Evolutionary conservation across 371 early-diverging fungal genomes (phyloP).

Genomic region (Fennellomyces sp.): DNA sequence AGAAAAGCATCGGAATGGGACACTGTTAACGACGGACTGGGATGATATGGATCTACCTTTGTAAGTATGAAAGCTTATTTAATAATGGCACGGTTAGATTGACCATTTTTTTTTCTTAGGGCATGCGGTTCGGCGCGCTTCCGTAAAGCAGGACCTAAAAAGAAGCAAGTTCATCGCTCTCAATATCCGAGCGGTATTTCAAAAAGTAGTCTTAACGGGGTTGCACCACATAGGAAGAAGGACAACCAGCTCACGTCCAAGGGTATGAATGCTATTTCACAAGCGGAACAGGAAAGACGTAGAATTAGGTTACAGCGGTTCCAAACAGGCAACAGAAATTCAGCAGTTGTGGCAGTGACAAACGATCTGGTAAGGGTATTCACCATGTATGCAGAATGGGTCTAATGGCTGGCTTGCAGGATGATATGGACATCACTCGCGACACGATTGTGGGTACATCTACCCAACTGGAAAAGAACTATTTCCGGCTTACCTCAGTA

Average conservation of each 20-base stretch:
- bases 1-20: constrained; percentile 50
- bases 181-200: too few relatives aligned
- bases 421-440: constrained; percentile 53
- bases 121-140: constrained; percentile 10
- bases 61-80: neutral
- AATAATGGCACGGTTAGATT: neutral
- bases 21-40: constrained; percentile 69
- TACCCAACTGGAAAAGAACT: constrained; percentile 82
- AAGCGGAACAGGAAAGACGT: constrained; percentile 37
- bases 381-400: too few relatives aligned
- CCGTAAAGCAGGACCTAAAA: neutral
- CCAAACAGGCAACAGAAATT: constrained; percentile 30
- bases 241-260: too few relatives aligned
- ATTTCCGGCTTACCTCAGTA: constrained; percentile 88
- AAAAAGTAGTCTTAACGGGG: too few relatives aligned
- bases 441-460: constrained; percentile 90
- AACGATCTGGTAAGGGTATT: too few relatives aligned
- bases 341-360: too few relatives aligned
- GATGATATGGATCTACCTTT: constrained; percentile 62
- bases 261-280: neutral
- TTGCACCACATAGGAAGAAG: too few relatives aligned
- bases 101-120: neutral
- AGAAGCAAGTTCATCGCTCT: constrained; percentile 2
- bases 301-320: constrained; percentile 51
- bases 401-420: constrained; percentile 11